Evolutionary conservation across 257 asterid species (phyloP).

Genomic region (Plantago major): DNA sequence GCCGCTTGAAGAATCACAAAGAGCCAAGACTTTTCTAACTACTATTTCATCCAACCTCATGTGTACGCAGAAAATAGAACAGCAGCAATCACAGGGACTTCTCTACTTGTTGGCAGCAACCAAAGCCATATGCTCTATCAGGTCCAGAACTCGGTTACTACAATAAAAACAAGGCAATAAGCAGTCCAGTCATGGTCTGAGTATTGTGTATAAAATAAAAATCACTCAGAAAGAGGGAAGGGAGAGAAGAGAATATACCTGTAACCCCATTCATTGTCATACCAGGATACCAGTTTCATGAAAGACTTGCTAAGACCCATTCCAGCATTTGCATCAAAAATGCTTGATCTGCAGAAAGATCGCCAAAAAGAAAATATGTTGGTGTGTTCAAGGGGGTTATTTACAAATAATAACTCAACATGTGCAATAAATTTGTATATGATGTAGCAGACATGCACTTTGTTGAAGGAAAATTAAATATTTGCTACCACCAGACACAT

Average conservation of each 20-base stretch:
- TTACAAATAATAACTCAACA: background rate
- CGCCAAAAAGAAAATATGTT: background rate
- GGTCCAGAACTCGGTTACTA: slow-evolving; percentile 66
- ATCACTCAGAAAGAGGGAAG: background rate
- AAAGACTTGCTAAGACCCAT: slow-evolving; percentile 81
- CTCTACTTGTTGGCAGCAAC: slow-evolving; percentile 48
- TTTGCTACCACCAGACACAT: background rate
- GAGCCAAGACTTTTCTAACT: background rate
- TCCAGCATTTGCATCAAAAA: slow-evolving; percentile 97
- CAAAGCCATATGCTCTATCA: slow-evolving; percentile 69
- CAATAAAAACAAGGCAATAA: slow-evolving; percentile 7
- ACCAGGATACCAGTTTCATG: slow-evolving; percentile 96
- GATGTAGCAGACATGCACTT: background rate
- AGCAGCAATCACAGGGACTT: background rate
- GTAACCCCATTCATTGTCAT: slow-evolving; percentile 99
- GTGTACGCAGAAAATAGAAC: background rate
- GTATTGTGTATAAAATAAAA: background rate
- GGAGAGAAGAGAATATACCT: slow-evolving; percentile 46
- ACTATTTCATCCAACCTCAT: background rate
- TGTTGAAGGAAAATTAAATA: background rate
- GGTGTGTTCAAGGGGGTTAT: background rate
- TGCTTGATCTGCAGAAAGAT: slow-evolving; percentile 67
- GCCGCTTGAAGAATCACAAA: background rate
- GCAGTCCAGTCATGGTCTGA: background rate
- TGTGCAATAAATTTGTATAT: background rate